Conservation (phyloP, 2,329 filamentous ascomycete species). For the Fusarium udum region DNA sequence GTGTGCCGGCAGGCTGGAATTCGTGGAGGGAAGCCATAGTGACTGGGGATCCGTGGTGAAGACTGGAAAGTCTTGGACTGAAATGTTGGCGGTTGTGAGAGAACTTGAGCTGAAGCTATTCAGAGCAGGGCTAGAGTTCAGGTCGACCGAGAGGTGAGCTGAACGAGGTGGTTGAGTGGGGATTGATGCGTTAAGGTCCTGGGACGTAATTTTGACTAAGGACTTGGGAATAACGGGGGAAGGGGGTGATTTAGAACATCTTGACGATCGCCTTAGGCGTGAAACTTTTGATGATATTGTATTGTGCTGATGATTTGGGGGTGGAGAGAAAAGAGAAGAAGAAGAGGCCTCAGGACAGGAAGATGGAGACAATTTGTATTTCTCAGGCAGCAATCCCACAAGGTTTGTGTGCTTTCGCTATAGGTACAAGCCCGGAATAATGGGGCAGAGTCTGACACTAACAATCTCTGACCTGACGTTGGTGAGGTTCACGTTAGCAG, state of each 20-base stretch:
- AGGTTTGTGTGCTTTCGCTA: constrained; percentile 34
- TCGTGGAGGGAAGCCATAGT: constrained; percentile 82
- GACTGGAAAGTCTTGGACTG: constrained; percentile 74
- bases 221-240: constrained; percentile 49
- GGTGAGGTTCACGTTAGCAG: constrained; percentile 11
- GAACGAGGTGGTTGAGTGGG: constrained; percentile 57
- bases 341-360: constrained; percentile 39
- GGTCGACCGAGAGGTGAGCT: constrained; percentile 69
- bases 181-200: constrained; percentile 52
- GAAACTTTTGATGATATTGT: constrained; percentile 40
- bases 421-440: constrained; percentile 34
- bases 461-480: not conserved
- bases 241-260: constrained; percentile 66
- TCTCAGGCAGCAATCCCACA: constrained; percentile 56
- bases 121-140: constrained; percentile 73
- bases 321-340: constrained; percentile 49
- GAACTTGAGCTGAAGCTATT: constrained; percentile 67
- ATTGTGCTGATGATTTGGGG: constrained; percentile 47
- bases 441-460: constrained; percentile 31
- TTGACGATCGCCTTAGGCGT: constrained; percentile 57
- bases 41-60: constrained; percentile 84
- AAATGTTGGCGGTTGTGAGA: constrained; percentile 66
- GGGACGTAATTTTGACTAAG: constrained; percentile 65
- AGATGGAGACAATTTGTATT: constrained; percentile 53
- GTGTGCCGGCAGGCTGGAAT: constrained; percentile 69